Evolutionary conservation across 768 basidiomycete species (phyloP), one percentile per base, ranked within the genome.

Genomic region (Paxillus involutus): DNA sequence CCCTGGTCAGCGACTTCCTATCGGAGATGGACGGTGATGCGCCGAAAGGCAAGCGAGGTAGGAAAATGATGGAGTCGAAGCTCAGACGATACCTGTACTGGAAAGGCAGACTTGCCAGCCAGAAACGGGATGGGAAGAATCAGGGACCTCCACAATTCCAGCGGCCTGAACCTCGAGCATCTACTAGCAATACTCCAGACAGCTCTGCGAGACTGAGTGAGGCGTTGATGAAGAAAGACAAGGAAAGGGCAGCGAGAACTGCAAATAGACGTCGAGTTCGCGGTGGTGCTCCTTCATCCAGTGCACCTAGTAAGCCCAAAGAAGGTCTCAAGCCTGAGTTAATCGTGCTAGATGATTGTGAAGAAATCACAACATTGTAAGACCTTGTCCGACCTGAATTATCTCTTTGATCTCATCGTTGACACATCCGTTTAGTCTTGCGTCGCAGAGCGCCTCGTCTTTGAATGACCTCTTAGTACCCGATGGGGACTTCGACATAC

Each of bases 1-100:
- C 78, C 17, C 79, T 89, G 42, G 73, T 98, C 19, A 83, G 83
- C 2, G 88, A 94, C 56, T 98, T 91, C 70, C 79, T 98, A 7
- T 81, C 85, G 0, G 47, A 51, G 35, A 83, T 89, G 75, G 76
- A 89, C 55, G 66, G 75, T 3, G 72, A 77, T 41, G 80, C 81
- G 0, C 79, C 81, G 4, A 77, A 76, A 24, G 90, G 88, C 2
- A 60, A 73, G 49, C 84, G 82, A 54, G 95, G 91, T 1, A 78
- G 81, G 39, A 72, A 63, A 21, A 88, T 97, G 88, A 90, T 98
- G 85, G 78, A 90, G 63, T 74, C 77, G 16, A 89, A 88, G 56
- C 75, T 97, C 3, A 73, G 80, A 9, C 68, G 72, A 24, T 92
- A 94, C 69, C 76, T 98, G 16, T 87, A 78, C 76, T 94, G 93